Percentiles rank a stretch among this genome's conserved stretches.
phyloP scores from a whole-genome alignment of 2,329 filamentous ascomycete genomes.

The Penicillium sp. region DNA sequence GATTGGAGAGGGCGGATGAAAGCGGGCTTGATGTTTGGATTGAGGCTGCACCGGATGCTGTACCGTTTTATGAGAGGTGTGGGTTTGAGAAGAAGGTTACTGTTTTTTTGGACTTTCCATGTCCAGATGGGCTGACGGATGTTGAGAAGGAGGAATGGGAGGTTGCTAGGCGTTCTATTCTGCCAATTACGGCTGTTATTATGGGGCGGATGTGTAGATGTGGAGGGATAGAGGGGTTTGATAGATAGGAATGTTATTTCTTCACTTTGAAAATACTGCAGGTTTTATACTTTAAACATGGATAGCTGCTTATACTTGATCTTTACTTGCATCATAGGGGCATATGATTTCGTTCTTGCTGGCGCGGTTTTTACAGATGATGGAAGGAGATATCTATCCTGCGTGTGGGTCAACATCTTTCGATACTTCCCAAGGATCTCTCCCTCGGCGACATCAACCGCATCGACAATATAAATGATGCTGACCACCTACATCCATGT shows the following conservation, averaged over 20 bases:
- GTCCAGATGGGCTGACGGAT: neutral
- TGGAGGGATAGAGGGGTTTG: neutral
- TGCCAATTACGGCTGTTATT: neutral
- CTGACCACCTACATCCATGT: no score
- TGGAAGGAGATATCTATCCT: no score
- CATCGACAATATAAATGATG: no score
- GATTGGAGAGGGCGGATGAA: neutral
- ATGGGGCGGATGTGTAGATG: neutral
- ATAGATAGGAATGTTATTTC: neutral
- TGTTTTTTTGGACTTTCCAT: neutral
- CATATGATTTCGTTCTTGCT: no score
- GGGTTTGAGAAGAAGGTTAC: neutral
- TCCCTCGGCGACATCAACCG: no score
- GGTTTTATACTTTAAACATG: no score
- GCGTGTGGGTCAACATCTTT: no score
- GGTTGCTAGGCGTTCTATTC: neutral
- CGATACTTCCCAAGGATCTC: no score
- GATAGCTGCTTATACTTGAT: no score
- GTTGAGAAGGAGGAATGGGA: neutral
- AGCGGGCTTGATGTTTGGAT: constrained; percentile 4
- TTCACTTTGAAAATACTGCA: no score
- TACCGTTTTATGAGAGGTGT: constrained; percentile 3
- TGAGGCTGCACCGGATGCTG: constrained; percentile 4
- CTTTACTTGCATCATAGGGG: no score
- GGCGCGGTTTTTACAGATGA: no score